Base-by-base conservation (phyloP, 495 filamentous ascomycete species). In the Aspergillus conjunctus region DNA sequence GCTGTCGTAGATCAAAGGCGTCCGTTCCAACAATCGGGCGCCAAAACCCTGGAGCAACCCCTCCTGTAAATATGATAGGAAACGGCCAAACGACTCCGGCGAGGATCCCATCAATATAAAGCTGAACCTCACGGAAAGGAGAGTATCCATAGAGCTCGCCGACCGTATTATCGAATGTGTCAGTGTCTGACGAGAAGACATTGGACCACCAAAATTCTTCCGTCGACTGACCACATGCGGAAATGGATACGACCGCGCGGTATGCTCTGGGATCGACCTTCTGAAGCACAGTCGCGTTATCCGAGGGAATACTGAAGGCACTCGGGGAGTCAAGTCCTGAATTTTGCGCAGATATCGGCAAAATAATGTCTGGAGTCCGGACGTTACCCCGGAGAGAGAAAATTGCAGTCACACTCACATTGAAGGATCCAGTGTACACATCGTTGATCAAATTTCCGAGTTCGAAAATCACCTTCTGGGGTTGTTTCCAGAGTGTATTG, bases 131-230 rank as follows among this genome's bases (percentile, higher is more conserved):
- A 9, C 92, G 85, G 68, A 91, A 96, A 0, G 91, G 90, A 18
- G 87, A 88, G 65, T 84, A 86, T 1, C 90, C 91, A 43, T 87
- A 87, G 1, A 93, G 76, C 17, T 76, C 73, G 9, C 82, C 87
- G 3, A 79, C 80, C 5, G 72, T 71, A 12, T 77, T 76, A 8
- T 70, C 67, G 69, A 93, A 96, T 3, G 86, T 86, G 32, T 82
- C 62, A 0, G 78, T 78, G 58, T 90, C 83, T 4, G 81, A 80
- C 7, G 81, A 80, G n/a, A 89, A 80, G 4, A 91, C 88, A 71
- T 95, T 95, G 20, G 82, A 85, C 81, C 89, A 96, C 91, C 92
- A 97, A 67, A 97, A 96, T 63, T 96, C 92, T 67, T 96, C 92
- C 0, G 75, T 72, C 0, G 83, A 81, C 65, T 96, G 92, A 0